Evolutionary conservation across 306 rosid genomes (phyloP), one percentile per base, ranked within the genome.

Genomic region (Cyamopsis tetragonoloba): DNA sequence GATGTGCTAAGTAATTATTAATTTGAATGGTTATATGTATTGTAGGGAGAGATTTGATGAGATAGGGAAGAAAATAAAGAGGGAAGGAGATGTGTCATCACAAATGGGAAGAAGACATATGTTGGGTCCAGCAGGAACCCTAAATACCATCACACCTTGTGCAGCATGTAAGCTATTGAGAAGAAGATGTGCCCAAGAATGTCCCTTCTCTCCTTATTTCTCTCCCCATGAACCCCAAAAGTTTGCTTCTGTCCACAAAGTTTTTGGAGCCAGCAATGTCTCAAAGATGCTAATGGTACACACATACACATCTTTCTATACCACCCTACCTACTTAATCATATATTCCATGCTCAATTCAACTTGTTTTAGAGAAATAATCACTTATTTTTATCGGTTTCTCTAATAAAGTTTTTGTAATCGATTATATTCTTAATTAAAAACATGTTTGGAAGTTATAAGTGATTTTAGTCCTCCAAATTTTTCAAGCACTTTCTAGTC

Each of bases 251-350:
- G 98, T 93, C 57, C 98, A 93, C 85, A 93, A 88, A 74, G 91
- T 93, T 68, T 90, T 93, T 30, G 97, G 99, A 37, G 99, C 99
- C 30, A 93, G 99, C 84, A 93, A 93, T 72, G 99, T 93, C 65
- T 89, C 99, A 7, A 93, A 93, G 87, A 83, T 93, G 97, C 89
- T 93, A 2, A 86, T 86, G 97, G 97, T 88, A 85, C 7, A 11
- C 11, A 17, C 0, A 23, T 23, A 20, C 17, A 38, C 6, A 18
- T 11, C 2, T 4, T 62, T 18, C 1, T 14, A 49, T 3, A 5
- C 4, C 30, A 62, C 62, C 22, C 61, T 43, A 13, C 24, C 39
- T 61, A 41, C n/a, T n/a, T n/a, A n/a, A n/a, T n/a, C n/a, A n/a
- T n/a, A n/a, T n/a, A n/a, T n/a, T n/a, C n/a, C n/a, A n/a, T n/a